A percentile compares a stretch with the other conserved stretches of the same genome.
Conservation (phyloP, 306 rosid species). For the Lathyrus sativus region DNA sequence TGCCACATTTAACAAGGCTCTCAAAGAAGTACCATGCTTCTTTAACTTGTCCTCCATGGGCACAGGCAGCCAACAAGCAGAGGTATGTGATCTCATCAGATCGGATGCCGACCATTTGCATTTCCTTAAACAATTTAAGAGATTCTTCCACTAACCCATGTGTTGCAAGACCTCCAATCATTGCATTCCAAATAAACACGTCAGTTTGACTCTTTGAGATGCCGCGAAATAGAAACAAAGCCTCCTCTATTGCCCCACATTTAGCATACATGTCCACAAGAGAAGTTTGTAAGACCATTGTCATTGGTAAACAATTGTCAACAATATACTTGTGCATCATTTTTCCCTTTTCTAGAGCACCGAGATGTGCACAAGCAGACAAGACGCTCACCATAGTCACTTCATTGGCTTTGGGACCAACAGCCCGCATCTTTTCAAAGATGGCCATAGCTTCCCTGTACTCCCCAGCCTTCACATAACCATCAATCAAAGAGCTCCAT, state of each 20-base stretch:
- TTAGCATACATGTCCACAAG: constrained; percentile 88
- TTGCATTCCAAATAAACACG: constrained; percentile 78
- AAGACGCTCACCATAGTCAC: constrained; percentile 81
- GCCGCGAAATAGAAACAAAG: constrained; percentile 53
- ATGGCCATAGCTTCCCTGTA: constrained; percentile 59
- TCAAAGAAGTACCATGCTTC: constrained; percentile 77
- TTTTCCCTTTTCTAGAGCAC: constrained; percentile 70
- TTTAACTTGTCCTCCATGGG: constrained; percentile 75
- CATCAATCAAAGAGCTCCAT: constrained; percentile 78
- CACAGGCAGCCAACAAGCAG: constrained; percentile 75
- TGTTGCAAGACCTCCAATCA: constrained; percentile 78
- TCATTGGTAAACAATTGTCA: constrained; percentile 54
- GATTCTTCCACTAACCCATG: constrained; percentile 68
- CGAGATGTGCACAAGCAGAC: constrained; percentile 72
- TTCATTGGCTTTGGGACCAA: constrained; percentile 67
- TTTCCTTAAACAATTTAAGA: constrained; percentile 53
- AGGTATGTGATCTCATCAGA: constrained; percentile 81
- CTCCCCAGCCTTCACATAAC: constrained; percentile 65
- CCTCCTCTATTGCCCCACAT: constrained; percentile 78
- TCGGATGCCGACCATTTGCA: constrained; percentile 54
- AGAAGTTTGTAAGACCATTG: constrained; percentile 68
- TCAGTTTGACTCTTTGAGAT: constrained; percentile 51
- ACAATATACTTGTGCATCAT: constrained; percentile 53
- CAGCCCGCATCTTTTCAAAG: constrained; percentile 56
- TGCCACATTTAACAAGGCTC: constrained; percentile 51